phyloP scores from a whole-genome alignment of 2,329 filamentous ascomycete species.

The Trichoderma polysporum region DNA sequence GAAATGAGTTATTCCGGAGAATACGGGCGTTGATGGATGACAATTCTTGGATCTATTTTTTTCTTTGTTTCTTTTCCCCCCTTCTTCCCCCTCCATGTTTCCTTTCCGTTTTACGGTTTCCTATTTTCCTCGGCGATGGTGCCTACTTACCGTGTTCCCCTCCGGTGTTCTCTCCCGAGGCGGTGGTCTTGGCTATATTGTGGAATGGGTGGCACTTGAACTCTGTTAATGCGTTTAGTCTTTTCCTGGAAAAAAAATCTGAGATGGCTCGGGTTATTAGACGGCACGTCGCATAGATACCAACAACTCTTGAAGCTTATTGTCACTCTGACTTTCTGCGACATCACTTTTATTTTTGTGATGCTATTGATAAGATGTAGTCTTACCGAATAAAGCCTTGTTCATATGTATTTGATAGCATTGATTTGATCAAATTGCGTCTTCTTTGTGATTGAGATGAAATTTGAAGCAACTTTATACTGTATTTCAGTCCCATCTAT shows the following conservation, averaged over 20 bases:
- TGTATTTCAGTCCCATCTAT: background rate
- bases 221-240: background rate
- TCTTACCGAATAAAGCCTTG: constrained; percentile 9
- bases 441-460: background rate
- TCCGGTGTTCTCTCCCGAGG: background rate
- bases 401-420: background rate
- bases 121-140: background rate
- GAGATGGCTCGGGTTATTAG: constrained; percentile 19
- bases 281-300: constrained; percentile 21
- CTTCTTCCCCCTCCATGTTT: background rate
- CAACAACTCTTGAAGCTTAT: constrained; percentile 18
- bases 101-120: background rate
- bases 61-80: background rate
- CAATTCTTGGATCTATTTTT: background rate
- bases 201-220: constrained; percentile 1
- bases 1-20: constrained; percentile 55
- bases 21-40: constrained; percentile 44
- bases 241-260: background rate
- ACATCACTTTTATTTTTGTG: background rate
- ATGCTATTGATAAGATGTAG: background rate
- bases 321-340: constrained; percentile 3
- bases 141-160: background rate
- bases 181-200: background rate
- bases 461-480: background rate
- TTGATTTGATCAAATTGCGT: background rate